Conservation (phyloP, 1,284 basidiomycete species). For the Filobasidium uniguttulatum region DNA sequence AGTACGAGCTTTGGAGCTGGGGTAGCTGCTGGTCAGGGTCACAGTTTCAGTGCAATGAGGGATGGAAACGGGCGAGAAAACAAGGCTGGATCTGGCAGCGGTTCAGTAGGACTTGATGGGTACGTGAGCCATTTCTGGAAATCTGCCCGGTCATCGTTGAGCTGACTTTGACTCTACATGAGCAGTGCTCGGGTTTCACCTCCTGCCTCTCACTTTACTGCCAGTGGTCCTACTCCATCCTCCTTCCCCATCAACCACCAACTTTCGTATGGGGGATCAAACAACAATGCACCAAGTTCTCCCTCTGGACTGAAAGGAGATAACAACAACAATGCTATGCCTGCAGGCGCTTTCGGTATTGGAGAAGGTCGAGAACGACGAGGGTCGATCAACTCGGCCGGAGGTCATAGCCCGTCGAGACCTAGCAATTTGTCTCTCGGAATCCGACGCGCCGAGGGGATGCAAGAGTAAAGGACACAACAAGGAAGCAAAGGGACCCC, state of each 20-base stretch:
- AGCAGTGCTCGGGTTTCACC: conserved; percentile 4
- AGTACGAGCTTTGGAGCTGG: conserved; percentile 7
- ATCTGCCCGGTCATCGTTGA: background rate
- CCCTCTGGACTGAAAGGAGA: background rate
- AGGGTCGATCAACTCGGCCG: background rate
- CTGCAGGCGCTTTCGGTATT: background rate
- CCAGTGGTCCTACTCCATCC: conserved; percentile 6
- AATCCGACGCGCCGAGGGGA: background rate
- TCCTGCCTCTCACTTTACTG: conserved; percentile 3
- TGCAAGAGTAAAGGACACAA: no score
- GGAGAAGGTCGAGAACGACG: conserved; percentile 2
- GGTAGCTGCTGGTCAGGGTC: background rate
- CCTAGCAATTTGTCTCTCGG: conserved; percentile 9
- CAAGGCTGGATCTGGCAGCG: conserved; percentile 3
- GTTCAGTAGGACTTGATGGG: background rate
- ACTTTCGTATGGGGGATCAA: background rate
- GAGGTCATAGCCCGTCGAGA: conserved; percentile 4
- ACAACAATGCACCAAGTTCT: conserved; percentile 4
- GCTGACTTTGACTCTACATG: background rate
- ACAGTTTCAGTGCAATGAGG: conserved; percentile 2
- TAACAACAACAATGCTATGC: background rate
- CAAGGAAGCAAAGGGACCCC: no score
- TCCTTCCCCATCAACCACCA: conserved; percentile 12
- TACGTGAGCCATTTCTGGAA: conserved; percentile 2
- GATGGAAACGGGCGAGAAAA: conserved; percentile 1